phyloP scores from a whole-genome alignment of 345 rosid species.

The Dimocarpus longan region DNA sequence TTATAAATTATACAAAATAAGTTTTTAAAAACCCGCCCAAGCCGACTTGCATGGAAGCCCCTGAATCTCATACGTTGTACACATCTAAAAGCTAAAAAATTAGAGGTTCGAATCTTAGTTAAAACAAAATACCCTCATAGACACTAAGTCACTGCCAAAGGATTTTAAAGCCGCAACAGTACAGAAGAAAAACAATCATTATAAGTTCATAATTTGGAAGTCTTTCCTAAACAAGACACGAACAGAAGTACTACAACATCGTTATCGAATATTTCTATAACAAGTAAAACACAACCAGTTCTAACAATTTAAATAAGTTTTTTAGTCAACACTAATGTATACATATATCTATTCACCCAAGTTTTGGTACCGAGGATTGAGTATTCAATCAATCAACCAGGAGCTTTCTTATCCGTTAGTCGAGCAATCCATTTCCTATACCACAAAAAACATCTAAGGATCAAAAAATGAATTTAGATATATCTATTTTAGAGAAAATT shows the following conservation, averaged over 20 bases:
- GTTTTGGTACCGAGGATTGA: not conserved
- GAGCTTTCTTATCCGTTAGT: constrained; percentile 11
- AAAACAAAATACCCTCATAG: too few species aligned
- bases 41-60: too few species aligned
- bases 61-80: too few species aligned
- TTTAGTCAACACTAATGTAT: not conserved
- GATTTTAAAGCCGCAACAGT: not conserved
- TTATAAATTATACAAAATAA: too few species aligned
- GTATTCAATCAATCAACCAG: constrained; percentile 18
- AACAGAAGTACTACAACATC: not conserved
- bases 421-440: constrained; percentile 5
- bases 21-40: too few species aligned
- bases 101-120: too few species aligned
- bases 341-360: not conserved
- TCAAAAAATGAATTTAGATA: not conserved
- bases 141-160: too few species aligned
- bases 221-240: not conserved
- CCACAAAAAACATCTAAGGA: not conserved
- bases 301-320: not conserved
- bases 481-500: not conserved
- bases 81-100: too few species aligned
- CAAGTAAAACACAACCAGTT: not conserved
- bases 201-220: not conserved
- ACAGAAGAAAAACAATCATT: not conserved
- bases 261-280: not conserved